Evolutionary conservation across 768 basidiomycete species (phyloP).

Genomic region (Crucibulum laeve): DNA sequence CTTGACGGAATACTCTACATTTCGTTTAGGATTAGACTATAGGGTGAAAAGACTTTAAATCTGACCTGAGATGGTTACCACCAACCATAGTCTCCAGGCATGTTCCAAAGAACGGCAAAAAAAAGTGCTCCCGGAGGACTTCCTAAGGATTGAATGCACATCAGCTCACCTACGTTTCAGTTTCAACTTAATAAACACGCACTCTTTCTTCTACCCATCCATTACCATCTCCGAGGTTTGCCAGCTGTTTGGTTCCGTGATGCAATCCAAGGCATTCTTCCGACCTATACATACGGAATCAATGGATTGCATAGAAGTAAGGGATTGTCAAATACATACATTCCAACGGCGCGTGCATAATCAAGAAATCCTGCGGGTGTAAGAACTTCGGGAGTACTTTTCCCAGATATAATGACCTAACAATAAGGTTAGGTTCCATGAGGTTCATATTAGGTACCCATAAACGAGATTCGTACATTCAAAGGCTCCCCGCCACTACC

Average conservation of each 20-base stretch:
- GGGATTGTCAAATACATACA: slow-evolving; percentile 29
- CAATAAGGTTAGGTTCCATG: neutral
- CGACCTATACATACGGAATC: slow-evolving; percentile 18
- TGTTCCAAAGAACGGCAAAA: slow-evolving; percentile 61
- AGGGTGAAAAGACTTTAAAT: neutral
- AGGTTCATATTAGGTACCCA: neutral
- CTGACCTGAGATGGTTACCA: slow-evolving; percentile 63
- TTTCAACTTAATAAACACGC: neutral
- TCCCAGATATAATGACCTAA: slow-evolving; percentile 54
- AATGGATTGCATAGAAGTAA: slow-evolving; percentile 2
- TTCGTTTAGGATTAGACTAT: neutral
- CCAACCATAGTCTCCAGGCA: slow-evolving; percentile 67
- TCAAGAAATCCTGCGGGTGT: slow-evolving; percentile 43
- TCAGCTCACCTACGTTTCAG: neutral
- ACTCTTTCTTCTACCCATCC: slow-evolving; percentile 41
- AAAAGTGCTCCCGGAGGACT: slow-evolving; percentile 65
- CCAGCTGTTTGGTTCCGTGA: slow-evolving; percentile 48
- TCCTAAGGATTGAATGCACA: slow-evolving; percentile 36
- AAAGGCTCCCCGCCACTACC: slow-evolving; percentile 19
- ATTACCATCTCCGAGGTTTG: slow-evolving; percentile 68
- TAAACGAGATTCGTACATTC: slow-evolving; percentile 25
- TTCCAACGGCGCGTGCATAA: slow-evolving; percentile 49
- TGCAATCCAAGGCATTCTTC: slow-evolving; percentile 67
- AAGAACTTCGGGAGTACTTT: slow-evolving; percentile 44
- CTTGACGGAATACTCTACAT: slow-evolving; percentile 6